Conservation (phyloP, 768 basidiomycete genomes). For the Leccinum incarnatum region DNA sequence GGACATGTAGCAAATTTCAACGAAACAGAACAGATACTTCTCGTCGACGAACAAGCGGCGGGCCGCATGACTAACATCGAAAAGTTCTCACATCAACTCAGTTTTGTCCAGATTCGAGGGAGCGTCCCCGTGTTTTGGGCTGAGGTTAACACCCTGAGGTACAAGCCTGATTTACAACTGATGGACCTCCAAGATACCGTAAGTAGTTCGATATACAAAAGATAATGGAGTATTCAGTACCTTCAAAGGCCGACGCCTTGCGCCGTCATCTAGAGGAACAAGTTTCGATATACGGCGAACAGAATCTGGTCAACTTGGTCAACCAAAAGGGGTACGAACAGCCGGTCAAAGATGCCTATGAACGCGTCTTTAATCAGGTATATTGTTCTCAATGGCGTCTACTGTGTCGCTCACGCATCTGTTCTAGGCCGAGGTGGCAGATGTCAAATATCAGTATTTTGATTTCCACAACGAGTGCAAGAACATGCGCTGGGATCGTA, state of each 20-base stretch:
- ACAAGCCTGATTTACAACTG: constrained; percentile 93
- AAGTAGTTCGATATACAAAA: constrained; percentile 25
- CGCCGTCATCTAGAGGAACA: constrained; percentile 73
- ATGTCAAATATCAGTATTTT: constrained; percentile 89
- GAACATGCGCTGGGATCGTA: constrained; percentile 92
- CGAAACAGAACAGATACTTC: constrained; percentile 92
- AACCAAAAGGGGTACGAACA: constrained; percentile 92
- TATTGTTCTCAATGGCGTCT: constrained; percentile 11
- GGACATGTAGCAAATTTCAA: constrained; percentile 97
- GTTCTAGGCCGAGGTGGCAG: constrained; percentile 55
- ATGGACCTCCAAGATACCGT: constrained; percentile 93
- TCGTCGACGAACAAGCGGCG: constrained; percentile 60
- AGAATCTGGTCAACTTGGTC: constrained; percentile 84
- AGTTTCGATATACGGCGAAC: constrained; percentile 69
- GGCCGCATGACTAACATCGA: constrained; percentile 41
- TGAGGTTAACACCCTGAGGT: constrained; percentile 91
- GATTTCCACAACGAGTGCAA: constrained; percentile 97
- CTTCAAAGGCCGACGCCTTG: constrained; percentile 62
- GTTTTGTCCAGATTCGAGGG: constrained; percentile 92
- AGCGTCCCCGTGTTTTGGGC: constrained; percentile 96
- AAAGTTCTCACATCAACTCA: constrained; percentile 59
- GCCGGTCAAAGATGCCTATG: constrained; percentile 94
- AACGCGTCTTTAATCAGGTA: constrained; percentile 68
- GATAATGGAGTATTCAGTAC: constrained; percentile 2
- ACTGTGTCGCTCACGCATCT: neutral